Evolutionary conservation across 2,329 filamentous ascomycete species (phyloP).

Genomic region (Cadophora sp.): DNA sequence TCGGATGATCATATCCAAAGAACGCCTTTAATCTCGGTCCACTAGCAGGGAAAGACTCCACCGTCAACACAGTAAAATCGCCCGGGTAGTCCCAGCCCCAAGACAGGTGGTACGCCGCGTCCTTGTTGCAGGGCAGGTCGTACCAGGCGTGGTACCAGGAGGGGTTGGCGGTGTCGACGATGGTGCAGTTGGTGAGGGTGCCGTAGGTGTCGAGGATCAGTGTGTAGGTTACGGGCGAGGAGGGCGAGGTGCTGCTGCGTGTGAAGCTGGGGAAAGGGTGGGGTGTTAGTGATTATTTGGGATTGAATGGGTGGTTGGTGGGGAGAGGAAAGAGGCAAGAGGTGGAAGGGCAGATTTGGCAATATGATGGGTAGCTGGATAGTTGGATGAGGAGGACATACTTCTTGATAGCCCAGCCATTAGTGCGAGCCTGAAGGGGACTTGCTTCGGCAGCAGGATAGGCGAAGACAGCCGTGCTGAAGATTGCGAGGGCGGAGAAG

Average conservation of each 20-base stretch:
- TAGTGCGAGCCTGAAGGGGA: conserved; percentile 2
- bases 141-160: conserved; percentile 18
- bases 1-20: conserved; percentile 15
- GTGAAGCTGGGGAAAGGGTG: conserved; percentile 3
- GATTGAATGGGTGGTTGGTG: too few relatives aligned
- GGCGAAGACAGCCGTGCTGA: conserved; percentile 6
- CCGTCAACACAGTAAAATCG: conserved; percentile 18
- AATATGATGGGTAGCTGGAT: neutral
- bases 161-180: conserved; percentile 1
- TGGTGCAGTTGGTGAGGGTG: conserved; percentile 6
- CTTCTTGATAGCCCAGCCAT: conserved; percentile 18
- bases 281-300: neutral
- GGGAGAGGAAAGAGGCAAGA: too few relatives aligned
- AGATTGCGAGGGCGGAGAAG: neutral
- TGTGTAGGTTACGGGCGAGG: conserved; percentile 6
- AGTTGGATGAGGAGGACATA: neutral
- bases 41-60: neutral
- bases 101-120: conserved; percentile 12
- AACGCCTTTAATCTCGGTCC: neutral
- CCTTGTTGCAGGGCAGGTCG: conserved; percentile 13
- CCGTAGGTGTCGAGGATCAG: conserved; percentile 17
- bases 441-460: conserved; percentile 3
- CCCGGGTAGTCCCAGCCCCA: conserved; percentile 20
- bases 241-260: conserved; percentile 3
- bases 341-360: too few relatives aligned